Percentiles rank a stretch among this genome's conserved stretches.
phyloP scores from a whole-genome alignment of 139 green algal genomes.

The Spirogloea muscicola region DNA sequence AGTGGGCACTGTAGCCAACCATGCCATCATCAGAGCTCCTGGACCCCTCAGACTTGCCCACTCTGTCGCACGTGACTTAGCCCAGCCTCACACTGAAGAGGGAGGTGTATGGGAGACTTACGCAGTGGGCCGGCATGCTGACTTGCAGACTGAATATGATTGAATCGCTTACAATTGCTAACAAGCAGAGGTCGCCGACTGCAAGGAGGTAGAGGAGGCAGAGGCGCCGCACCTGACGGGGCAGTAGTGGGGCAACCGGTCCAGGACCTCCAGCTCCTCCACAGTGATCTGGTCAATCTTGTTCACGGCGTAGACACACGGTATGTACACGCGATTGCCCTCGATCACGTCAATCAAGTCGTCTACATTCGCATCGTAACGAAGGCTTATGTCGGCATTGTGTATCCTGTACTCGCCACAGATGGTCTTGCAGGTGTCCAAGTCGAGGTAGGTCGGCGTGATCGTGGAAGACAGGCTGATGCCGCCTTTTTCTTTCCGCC shows the following conservation, averaged over 20 bases:
- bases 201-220: no score
- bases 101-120: no score
- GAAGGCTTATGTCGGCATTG: slow-evolving; percentile 89
- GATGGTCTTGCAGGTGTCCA: slow-evolving; percentile 82
- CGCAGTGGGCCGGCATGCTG: no score
- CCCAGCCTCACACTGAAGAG: no score
- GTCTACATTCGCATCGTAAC: slow-evolving; percentile 48
- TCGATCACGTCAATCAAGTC: slow-evolving; percentile 98
- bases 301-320: slow-evolving; percentile 95
- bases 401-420: slow-evolving; percentile 72
- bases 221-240: slow-evolving; percentile 72
- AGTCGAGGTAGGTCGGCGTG: slow-evolving; percentile 62
- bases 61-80: no score
- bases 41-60: no score
- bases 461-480: slow-evolving; percentile 66
- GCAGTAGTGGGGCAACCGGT: slow-evolving; percentile 93
- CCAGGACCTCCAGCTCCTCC: slow-evolving; percentile 88
- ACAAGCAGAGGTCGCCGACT: no score
- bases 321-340: slow-evolving; percentile 90
- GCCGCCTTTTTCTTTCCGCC: slow-evolving; percentile 92
- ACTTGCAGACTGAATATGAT: no score
- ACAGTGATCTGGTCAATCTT: slow-evolving; percentile 89
- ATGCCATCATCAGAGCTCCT: no score
- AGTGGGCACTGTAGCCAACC: slow-evolving; percentile 43
- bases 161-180: no score